phyloP scores from a whole-genome alignment of 306 rosid genomes.

The Aeschynomene evenia region DNA sequence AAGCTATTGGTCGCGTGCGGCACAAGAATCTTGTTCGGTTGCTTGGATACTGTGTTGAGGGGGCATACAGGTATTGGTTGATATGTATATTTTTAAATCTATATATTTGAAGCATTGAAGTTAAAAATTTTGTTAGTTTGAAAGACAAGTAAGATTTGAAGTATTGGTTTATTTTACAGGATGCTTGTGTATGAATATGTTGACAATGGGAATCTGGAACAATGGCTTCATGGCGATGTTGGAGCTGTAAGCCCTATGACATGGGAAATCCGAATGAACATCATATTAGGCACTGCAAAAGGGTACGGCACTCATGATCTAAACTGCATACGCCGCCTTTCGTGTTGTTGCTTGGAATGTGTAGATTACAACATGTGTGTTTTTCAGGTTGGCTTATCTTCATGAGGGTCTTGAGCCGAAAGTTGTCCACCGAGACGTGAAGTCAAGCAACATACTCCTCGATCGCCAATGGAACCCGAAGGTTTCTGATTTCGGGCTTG shows the following conservation, averaged over 20 bases:
- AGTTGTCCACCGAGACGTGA: conserved; percentile 97
- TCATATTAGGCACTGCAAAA: conserved; percentile 86
- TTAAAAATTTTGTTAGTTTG: conserved; percentile 9
- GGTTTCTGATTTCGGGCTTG: conserved; percentile 98
- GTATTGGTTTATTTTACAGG: conserved; percentile 46
- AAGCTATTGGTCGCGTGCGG: conserved; percentile 91
- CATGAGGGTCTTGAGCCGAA: conserved; percentile 99
- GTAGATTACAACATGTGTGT: conserved; percentile 23
- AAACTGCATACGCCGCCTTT: not conserved
- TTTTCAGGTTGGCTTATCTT: conserved; percentile 89
- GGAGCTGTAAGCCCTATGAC: conserved; percentile 86
- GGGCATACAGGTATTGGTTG: conserved; percentile 78
- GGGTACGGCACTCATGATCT: conserved; percentile 52
- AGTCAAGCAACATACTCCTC: conserved; percentile 87
- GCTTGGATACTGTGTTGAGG: conserved; percentile 99
- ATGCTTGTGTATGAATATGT: conserved; percentile 98
- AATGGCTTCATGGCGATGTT: conserved; percentile 95
- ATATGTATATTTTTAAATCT: not conserved
- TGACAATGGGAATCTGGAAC: conserved; percentile 92
- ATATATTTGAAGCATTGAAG: not conserved
- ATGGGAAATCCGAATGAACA: conserved; percentile 87
- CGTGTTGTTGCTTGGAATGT: conserved; percentile 22
- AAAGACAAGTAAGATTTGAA: conserved; percentile 23
- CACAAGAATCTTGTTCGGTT: conserved; percentile 97
- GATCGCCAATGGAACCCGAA: conserved; percentile 91